phyloP scores from a whole-genome alignment of 345 rosid genomes.

The Passiflora organensis region DNA sequence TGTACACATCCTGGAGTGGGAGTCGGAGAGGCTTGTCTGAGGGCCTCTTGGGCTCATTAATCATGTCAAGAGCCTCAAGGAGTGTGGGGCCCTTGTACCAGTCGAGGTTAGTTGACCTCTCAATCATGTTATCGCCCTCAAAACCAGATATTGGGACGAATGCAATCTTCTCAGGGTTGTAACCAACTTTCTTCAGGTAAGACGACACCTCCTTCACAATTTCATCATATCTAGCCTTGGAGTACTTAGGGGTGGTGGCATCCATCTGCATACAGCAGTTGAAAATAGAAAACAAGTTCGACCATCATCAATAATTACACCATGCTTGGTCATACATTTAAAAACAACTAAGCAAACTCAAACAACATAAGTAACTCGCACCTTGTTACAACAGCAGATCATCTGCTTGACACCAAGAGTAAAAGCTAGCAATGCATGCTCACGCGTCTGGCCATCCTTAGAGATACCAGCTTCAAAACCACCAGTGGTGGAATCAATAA shows the following conservation, averaged over 20 bases:
- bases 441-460: conserved; percentile 81
- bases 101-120: conserved; percentile 69
- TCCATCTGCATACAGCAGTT: conserved; percentile 32
- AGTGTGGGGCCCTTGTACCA: conserved; percentile 83
- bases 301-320: no score
- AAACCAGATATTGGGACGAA: conserved; percentile 79
- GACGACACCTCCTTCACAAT: conserved; percentile 74
- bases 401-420: conserved; percentile 71
- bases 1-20: conserved; percentile 85
- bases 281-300: background rate
- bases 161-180: conserved; percentile 73
- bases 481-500: conserved; percentile 77
- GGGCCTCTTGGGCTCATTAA: conserved; percentile 77
- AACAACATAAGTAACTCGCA: background rate
- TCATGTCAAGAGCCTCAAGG: conserved; percentile 60
- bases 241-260: conserved; percentile 78
- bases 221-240: conserved; percentile 74
- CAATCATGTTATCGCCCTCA: conserved; percentile 88
- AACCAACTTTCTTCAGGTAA: conserved; percentile 69
- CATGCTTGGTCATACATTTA: no score
- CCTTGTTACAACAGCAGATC: conserved; percentile 82
- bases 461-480: conserved; percentile 86
- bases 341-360: background rate
- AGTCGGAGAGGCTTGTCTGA: conserved; percentile 89
- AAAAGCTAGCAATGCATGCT: conserved; percentile 65